Conservation (phyloP, 176 grass and related monocot genomes). For the Oryza coarctata region DNA sequence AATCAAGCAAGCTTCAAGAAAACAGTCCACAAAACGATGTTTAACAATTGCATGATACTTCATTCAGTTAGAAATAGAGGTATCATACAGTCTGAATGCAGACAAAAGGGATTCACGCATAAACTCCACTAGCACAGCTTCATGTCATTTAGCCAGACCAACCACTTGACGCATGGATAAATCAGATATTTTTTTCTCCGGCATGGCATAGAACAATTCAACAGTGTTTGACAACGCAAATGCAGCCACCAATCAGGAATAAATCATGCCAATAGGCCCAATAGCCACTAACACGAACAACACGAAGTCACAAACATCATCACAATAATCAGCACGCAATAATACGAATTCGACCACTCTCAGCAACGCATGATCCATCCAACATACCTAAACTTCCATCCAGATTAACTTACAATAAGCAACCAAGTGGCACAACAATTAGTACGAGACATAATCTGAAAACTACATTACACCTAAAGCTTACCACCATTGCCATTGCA, state of each 20-base stretch:
- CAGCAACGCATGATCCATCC: conserved; percentile 29
- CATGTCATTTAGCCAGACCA: neutral
- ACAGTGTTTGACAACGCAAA: neutral
- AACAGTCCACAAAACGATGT: neutral
- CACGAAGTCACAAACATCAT: neutral
- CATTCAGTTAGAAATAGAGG: neutral
- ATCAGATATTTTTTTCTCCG: neutral
- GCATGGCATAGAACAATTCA: neutral
- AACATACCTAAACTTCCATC: conserved; percentile 26
- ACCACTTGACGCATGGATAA: neutral
- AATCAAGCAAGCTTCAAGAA: neutral
- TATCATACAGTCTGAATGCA: neutral
- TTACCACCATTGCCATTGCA: conserved; percentile 5
- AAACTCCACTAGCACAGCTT: neutral
- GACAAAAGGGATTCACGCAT: neutral
- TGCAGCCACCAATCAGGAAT: neutral
- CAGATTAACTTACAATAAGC: conserved; percentile 46
- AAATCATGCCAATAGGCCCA: neutral
- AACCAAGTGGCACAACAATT: conserved; percentile 11
- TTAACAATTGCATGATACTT: neutral
- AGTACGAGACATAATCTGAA: conserved; percentile 30
- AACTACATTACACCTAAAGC: conserved; percentile 2
- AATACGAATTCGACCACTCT: conserved; percentile 27
- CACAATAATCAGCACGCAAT: neutral
- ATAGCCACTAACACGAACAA: neutral